phyloP scores from a whole-genome alignment of 192 early-diverging fungal genomes.

The Umbelopsis sp. region DNA sequence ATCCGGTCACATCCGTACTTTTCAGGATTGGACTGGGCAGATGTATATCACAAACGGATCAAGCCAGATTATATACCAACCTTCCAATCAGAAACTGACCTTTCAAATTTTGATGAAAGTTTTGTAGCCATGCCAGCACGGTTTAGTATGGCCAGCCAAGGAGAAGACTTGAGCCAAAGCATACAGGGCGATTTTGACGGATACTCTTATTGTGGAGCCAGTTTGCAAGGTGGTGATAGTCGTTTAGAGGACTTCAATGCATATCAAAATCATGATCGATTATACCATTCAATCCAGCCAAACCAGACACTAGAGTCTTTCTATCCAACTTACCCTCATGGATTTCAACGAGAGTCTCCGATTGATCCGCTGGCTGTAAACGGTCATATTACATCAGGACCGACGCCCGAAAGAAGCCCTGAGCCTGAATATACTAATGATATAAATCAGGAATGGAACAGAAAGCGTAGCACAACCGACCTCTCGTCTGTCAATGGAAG shows the following conservation, averaged over 20 bases:
- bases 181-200: conserved; percentile 14
- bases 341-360: not conserved
- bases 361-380: not conserved
- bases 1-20: conserved; percentile 79
- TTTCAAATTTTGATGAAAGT: conserved; percentile 56
- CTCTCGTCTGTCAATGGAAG: not conserved
- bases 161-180: not conserved
- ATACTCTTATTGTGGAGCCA: conserved; percentile 1
- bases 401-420: not conserved
- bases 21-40: conserved; percentile 65
- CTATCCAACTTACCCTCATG: not conserved
- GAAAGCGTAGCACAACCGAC: not conserved
- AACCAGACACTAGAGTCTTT: not conserved
- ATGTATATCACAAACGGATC: conserved; percentile 62
- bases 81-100: conserved; percentile 52
- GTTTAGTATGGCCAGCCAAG: conserved; percentile 26
- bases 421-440: not conserved
- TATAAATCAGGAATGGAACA: not conserved
- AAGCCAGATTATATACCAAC: conserved; percentile 64
- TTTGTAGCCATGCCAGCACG: conserved; percentile 54
- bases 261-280: not conserved
- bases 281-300: too few relatives aligned
- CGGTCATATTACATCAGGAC: not conserved
- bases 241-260: not conserved
- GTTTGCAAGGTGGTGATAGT: conserved; percentile 10